Base-by-base conservation (phyloP, 148 eudicot species). In the Euryodendron excelsum region DNA sequence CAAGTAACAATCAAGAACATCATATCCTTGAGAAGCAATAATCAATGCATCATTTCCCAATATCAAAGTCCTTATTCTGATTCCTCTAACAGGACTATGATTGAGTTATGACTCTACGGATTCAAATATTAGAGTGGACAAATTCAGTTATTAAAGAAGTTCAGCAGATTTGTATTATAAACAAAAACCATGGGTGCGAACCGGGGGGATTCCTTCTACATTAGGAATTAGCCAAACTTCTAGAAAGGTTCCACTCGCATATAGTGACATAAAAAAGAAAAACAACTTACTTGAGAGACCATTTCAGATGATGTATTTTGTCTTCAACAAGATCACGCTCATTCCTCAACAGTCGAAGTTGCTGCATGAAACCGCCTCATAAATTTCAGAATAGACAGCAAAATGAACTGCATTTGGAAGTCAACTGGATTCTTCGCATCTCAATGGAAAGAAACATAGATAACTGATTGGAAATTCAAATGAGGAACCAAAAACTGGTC, bases 311-410 rank as follows among this genome's bases (percentile, higher is more conserved):
- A 80, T 96, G 98, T 56, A 92, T 86, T 55, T 86, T 77, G 86
- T 93, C 97, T 83, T 96, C 99, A 77, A 93, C 88, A 58, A 79
- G 83, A 80, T 93, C 94, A 37, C 97, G 93, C 82, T 93, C 85
- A 75, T 79, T 89, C 83, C 99, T 89, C 85, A 93, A 81, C 48
- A 77, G 82, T 75, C 87, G 91, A 79, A 91, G 97, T 90, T 90
- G 84, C 99, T 95, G 90, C 80, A 80, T 10, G 33, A 45, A 78
- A 69, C 50, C n/a, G 21, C 52, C 56, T 55, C 25, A 33, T 25
- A 70, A 45, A 39, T 25, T 18, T 41, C 66, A 53, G 5, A 12
- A 52, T 9, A 2, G 27, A 34, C 39, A 64, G 52, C 45, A 47
- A 50, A 27, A 48, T 47, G 28, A 33, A 8, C 4, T 27, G 18